phyloP scores from a whole-genome alignment of 2,329 filamentous ascomycete genomes.

The Gremmenia infestans region DNA sequence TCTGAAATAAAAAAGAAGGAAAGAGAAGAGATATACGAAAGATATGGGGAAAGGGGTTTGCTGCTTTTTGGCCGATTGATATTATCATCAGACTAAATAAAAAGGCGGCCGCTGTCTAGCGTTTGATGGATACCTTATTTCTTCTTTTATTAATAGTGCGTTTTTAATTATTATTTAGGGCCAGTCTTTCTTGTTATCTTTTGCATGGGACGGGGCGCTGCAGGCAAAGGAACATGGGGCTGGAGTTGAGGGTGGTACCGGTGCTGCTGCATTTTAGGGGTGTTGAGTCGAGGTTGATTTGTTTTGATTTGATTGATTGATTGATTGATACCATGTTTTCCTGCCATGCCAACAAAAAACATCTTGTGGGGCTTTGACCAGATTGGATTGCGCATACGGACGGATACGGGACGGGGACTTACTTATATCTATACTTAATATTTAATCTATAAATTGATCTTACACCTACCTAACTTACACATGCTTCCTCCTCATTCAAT shows the following conservation, averaged over 20 bases:
- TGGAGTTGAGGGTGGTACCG: neutral
- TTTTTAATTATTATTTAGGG: neutral
- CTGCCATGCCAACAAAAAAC: constrained; percentile 44
- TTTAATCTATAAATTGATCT: too few species aligned
- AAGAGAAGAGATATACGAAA: neutral
- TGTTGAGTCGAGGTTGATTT: neutral
- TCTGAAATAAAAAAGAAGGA: neutral
- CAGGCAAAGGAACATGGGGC: neutral
- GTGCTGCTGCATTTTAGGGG: neutral
- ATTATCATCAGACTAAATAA: neutral
- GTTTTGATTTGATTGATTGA: neutral
- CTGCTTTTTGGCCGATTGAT: neutral
- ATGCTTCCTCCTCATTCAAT: too few species aligned
- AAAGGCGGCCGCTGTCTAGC: neutral
- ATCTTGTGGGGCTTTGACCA: constrained; percentile 37
- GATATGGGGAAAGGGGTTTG: neutral
- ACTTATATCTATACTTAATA: too few species aligned
- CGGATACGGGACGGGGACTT: too few species aligned
- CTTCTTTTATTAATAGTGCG: neutral
- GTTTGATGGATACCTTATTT: neutral
- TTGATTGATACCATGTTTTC: constrained; percentile 37
- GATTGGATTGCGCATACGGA: too few species aligned
- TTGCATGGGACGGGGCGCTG: neutral
- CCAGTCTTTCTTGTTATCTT: neutral
- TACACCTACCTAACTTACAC: too few species aligned